Percentiles rank a stretch among this genome's conserved stretches.
Evolutionary conservation across 176 grass and related monocot species (phyloP).

Genomic region (Phyllostachys edulis): DNA sequence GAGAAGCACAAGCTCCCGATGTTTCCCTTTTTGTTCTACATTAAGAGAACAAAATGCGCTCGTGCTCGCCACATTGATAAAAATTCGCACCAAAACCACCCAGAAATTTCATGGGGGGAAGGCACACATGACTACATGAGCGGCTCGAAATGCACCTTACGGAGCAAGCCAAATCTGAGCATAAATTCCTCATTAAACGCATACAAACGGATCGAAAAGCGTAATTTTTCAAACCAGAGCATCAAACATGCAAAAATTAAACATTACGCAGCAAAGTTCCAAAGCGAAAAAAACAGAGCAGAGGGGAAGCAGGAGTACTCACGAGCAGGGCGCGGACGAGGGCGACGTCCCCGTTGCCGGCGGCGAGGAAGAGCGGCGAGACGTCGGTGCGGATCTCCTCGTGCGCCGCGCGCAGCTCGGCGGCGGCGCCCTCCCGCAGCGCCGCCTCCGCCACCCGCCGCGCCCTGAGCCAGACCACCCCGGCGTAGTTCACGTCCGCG

Average conservation of each 20-base stretch:
- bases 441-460: conserved; percentile 57
- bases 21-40: neutral
- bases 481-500: conserved; percentile 91
- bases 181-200: neutral
- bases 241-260: neutral
- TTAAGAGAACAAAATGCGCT: neutral
- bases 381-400: conserved; percentile 96
- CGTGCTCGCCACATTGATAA: neutral
- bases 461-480: conserved; percentile 68
- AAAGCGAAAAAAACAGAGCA: conserved; percentile 8
- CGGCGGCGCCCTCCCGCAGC: conserved; percentile 63
- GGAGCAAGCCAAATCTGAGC: neutral
- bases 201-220: neutral
- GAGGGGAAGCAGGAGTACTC: conserved; percentile 10
- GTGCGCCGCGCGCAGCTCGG: conserved; percentile 51
- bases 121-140: too few relatives aligned
- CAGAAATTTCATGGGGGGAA: neutral
- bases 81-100: neutral
- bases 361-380: conserved; percentile 92
- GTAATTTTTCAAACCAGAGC: neutral
- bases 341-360: conserved; percentile 75
- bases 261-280: neutral
- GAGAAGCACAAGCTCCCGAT: neutral
- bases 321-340: conserved; percentile 81
- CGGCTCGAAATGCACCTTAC: neutral